phyloP scores from a whole-genome alignment of 805 yeast genomes.

The Candida anglica region DNA sequence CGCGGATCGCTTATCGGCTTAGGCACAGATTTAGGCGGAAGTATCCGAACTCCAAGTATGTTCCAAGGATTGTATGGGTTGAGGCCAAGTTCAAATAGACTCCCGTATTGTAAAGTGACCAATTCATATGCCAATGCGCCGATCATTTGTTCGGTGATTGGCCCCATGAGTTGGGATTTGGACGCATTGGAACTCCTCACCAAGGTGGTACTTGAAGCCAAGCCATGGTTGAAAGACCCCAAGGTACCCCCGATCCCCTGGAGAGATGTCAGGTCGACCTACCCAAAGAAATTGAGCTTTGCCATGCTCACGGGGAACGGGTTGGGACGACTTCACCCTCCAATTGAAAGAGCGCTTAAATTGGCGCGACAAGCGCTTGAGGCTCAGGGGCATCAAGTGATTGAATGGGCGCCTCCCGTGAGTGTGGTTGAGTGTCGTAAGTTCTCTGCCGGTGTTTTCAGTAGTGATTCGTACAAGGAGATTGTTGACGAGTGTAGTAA shows the following conservation, averaged over 20 bases:
- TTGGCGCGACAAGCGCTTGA: neutral
- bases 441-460: constrained; percentile 29
- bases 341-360: constrained; percentile 2
- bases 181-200: constrained; percentile 3
- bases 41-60: constrained; percentile 52
- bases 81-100: constrained; percentile 45
- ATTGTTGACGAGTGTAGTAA: constrained; percentile 23
- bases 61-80: constrained; percentile 50
- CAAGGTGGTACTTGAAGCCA: constrained; percentile 4
- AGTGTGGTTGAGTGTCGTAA: constrained; percentile 23
- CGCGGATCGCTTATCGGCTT: constrained; percentile 38
- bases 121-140: constrained; percentile 3
- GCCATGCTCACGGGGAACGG: constrained; percentile 3
- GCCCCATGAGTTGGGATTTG: constrained; percentile 14
- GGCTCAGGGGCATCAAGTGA: constrained; percentile 39
- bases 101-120: constrained; percentile 23
- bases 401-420: constrained; percentile 39
- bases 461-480: constrained; percentile 41
- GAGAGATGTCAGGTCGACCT: constrained; percentile 1
- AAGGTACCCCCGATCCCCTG: constrained; percentile 3
- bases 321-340: constrained; percentile 1
- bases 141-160: constrained; percentile 7
- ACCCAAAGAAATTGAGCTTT: neutral
- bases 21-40: constrained; percentile 53
- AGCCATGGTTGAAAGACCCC: constrained; percentile 6